These are phyloP conservation scores for Penicillium macrosclerotiorum DNA, from an alignment of 495 filamentous ascomycete species.

Conservation along the genomic window DNA sequence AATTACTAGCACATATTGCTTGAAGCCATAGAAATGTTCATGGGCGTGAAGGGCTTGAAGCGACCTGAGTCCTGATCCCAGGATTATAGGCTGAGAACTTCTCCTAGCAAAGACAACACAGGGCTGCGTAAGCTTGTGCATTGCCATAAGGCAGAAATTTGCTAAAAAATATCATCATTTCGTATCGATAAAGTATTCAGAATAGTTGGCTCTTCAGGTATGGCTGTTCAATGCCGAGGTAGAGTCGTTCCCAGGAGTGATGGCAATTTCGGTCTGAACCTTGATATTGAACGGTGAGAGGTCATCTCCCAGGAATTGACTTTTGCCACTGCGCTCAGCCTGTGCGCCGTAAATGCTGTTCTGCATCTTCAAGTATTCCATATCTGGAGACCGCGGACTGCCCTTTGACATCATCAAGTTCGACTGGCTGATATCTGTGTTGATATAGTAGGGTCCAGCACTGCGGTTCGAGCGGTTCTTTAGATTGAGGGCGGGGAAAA, in stretches of 20 bases:
- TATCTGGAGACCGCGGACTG: slow-evolving; percentile 24
- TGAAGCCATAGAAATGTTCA: no score
- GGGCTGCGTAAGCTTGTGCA: no score
- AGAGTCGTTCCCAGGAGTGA: slow-evolving; percentile 18
- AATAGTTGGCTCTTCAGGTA: background rate
- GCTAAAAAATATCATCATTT: no score
- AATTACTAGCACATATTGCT: no score
- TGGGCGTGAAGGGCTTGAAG: no score
- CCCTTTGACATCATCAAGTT: slow-evolving; percentile 25
- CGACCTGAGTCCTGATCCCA: no score
- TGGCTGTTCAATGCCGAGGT: no score
- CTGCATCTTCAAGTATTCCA: slow-evolving; percentile 35
- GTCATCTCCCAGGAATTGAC: slow-evolving; percentile 13
- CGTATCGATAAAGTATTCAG: slow-evolving; percentile 12
- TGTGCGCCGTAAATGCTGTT: slow-evolving; percentile 16
- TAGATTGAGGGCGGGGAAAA: slow-evolving; percentile 42
- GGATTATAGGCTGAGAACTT: no score
- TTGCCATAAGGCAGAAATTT: no score
- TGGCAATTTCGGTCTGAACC: slow-evolving; percentile 29
- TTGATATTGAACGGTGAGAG: slow-evolving; percentile 26
- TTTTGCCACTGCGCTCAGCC: slow-evolving; percentile 6
- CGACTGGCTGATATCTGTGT: slow-evolving; percentile 28
- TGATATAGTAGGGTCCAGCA: slow-evolving; percentile 25
- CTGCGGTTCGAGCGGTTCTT: slow-evolving; percentile 22
- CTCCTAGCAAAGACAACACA: no score